These are phyloP conservation scores for Pulveroboletus sp. DNA, from an alignment of 768 basidiomycete genomes.

Conservation along the genomic window DNA sequence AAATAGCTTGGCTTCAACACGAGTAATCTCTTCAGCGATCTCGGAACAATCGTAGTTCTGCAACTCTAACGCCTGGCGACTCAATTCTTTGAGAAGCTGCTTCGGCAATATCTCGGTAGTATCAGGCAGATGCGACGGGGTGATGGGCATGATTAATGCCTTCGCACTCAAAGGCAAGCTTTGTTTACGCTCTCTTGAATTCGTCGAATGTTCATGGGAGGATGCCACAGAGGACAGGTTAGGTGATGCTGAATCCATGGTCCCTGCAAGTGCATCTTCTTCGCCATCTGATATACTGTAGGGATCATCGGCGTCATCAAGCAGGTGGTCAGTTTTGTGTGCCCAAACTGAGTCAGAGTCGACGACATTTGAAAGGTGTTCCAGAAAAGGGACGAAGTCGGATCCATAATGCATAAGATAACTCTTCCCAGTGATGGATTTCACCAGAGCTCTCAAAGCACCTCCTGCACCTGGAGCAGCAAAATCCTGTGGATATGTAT, in stretches of 20 bases:
- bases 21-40: slow-evolving; percentile 84
- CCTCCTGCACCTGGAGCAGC: slow-evolving; percentile 69
- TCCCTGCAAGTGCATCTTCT: slow-evolving; percentile 31
- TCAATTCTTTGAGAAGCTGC: slow-evolving; percentile 59
- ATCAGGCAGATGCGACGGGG: slow-evolving; percentile 29
- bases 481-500: slow-evolving; percentile 73
- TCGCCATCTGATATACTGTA: slow-evolving; percentile 55
- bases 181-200: slow-evolving; percentile 57
- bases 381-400: slow-evolving; percentile 76
- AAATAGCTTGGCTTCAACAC: slow-evolving; percentile 65
- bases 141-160: slow-evolving; percentile 37
- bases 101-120: slow-evolving; percentile 42
- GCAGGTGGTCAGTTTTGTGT: slow-evolving; percentile 53
- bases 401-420: slow-evolving; percentile 83
- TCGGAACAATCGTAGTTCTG: slow-evolving; percentile 53
- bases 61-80: slow-evolving; percentile 54
- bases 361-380: slow-evolving; percentile 54
- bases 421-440: slow-evolving; percentile 73
- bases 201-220: slow-evolving; percentile 22
- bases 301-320: slow-evolving; percentile 60
- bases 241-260: slow-evolving; percentile 31
- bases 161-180: slow-evolving; percentile 56
- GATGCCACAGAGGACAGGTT: slow-evolving; percentile 20
- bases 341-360: slow-evolving; percentile 76
- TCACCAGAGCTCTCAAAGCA: slow-evolving; percentile 70